Conservation (phyloP, 495 filamentous ascomycete genomes). For the Astrothelium macrocarpum region DNA sequence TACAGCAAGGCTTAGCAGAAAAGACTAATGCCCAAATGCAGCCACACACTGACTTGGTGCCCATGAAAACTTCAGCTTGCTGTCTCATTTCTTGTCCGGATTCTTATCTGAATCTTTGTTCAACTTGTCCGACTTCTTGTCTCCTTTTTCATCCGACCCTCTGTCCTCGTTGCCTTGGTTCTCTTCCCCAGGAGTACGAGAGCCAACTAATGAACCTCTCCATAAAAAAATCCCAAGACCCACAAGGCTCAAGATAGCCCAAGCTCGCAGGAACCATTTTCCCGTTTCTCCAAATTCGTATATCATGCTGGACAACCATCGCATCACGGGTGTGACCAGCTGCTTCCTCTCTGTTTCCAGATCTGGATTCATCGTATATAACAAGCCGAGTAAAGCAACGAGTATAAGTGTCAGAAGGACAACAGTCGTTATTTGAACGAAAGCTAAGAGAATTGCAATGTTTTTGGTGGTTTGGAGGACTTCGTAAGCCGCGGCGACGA, state of each 20-base stretch:
- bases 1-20: no score
- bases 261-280: neutral
- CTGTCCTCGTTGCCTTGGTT: neutral
- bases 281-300: slow-evolving; percentile 2
- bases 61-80: no score
- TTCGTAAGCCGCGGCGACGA: slow-evolving; percentile 28
- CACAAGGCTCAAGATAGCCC: neutral
- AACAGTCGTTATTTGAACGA: slow-evolving; percentile 24
- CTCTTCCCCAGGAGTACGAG: neutral
- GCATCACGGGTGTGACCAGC: slow-evolving; percentile 24
- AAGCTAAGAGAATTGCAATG: slow-evolving; percentile 22
- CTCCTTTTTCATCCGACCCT: neutral
- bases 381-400: slow-evolving; percentile 16
- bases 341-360: slow-evolving; percentile 19
- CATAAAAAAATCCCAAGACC: neutral
- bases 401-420: slow-evolving; percentile 19
- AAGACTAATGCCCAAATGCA: no score
- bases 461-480: slow-evolving; percentile 28
- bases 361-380: slow-evolving; percentile 26
- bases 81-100: neutral
- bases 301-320: slow-evolving; percentile 12
- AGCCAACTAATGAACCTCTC: neutral
- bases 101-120: neutral
- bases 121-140: neutral
- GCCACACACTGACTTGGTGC: no score